phyloP scores from a whole-genome alignment of 1,284 basidiomycete species.

The Sparassis latifolia region DNA sequence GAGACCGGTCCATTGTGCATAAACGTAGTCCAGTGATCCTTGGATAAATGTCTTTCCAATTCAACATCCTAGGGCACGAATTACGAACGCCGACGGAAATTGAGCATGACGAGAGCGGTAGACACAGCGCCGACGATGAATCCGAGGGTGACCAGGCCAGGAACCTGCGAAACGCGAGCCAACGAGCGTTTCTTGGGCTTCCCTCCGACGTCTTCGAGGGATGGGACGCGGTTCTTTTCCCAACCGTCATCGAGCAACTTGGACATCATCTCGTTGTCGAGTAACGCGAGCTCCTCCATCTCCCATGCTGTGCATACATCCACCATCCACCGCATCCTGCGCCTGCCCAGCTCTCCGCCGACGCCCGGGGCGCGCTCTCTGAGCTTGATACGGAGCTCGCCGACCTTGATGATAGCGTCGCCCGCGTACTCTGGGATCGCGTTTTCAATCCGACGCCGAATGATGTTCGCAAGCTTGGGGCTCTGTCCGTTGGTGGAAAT shows the following conservation, averaged over 20 bases:
- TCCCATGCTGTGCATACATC: conserved; percentile 83
- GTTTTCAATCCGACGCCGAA: conserved; percentile 67
- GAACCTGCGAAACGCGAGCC: conserved; percentile 1
- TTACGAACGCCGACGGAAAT: conserved; percentile 7
- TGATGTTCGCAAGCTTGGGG: conserved; percentile 84
- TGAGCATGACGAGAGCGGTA: conserved; percentile 16
- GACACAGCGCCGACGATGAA: conserved; percentile 29
- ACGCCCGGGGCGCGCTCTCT: conserved; percentile 71
- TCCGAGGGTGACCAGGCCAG: conserved; percentile 18
- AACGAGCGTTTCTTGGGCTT: conserved; percentile 7
- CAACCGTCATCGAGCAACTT: conserved; percentile 63
- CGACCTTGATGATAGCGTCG: conserved; percentile 78
- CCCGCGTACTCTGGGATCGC: conserved; percentile 72
- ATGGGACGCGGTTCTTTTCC: conserved; percentile 53
- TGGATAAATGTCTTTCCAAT: background rate
- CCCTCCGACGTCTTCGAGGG: conserved; percentile 38
- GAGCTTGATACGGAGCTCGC: conserved; percentile 59
- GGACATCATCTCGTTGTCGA: conserved; percentile 59
- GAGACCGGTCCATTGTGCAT: too few species aligned
- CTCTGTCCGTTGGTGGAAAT: conserved; percentile 94
- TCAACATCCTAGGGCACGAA: background rate
- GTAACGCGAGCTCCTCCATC: conserved; percentile 64
- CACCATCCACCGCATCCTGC: conserved; percentile 95
- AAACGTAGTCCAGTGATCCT: too few species aligned
- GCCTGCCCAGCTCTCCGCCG: conserved; percentile 66